Evolutionary conservation across 2,329 filamentous ascomycete species (phyloP).

Genomic region (Trematosphaeria pertusa): DNA sequence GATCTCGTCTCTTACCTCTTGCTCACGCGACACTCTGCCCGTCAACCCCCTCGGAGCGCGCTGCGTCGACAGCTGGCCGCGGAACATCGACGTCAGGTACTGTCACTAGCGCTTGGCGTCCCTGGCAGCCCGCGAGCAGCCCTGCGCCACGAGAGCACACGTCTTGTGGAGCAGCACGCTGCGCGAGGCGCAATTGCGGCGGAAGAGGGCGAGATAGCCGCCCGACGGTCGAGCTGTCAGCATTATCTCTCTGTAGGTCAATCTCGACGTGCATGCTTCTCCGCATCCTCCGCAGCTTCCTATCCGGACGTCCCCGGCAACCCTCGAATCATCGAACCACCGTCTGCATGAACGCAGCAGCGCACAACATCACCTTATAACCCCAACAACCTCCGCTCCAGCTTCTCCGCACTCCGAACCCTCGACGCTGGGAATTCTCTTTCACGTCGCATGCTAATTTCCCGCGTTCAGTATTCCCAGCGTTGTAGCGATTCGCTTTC

Average conservation of each 20-base stretch:
- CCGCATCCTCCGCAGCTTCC: constrained; percentile 32
- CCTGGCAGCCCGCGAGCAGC: neutral
- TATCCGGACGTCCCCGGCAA: constrained; percentile 34
- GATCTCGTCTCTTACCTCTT: constrained; percentile 1
- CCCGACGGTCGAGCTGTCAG: neutral
- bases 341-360: constrained; percentile 15
- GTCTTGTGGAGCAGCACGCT: constrained; percentile 6
- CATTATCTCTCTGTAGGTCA: constrained; percentile 21
- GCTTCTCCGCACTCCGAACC: constrained; percentile 6
- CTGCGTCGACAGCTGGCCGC: too few species aligned
- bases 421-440: neutral
- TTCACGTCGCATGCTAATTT: constrained; percentile 24
- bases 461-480: constrained; percentile 17
- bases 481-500: constrained; percentile 11
- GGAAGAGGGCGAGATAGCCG: neutral
- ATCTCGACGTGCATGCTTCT: constrained; percentile 10
- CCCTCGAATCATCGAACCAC: constrained; percentile 18
- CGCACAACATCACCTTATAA: constrained; percentile 10
- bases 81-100: neutral
- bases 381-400: constrained; percentile 1
- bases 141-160: constrained; percentile 17
- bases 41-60: neutral
- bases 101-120: constrained; percentile 7
- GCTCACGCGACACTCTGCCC: neutral
- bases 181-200: too few species aligned